Evolutionary conservation across 139 green algal genomes (phyloP), one percentile per base, ranked within the genome.

Genomic region (Monoraphidium neglectum): DNA sequence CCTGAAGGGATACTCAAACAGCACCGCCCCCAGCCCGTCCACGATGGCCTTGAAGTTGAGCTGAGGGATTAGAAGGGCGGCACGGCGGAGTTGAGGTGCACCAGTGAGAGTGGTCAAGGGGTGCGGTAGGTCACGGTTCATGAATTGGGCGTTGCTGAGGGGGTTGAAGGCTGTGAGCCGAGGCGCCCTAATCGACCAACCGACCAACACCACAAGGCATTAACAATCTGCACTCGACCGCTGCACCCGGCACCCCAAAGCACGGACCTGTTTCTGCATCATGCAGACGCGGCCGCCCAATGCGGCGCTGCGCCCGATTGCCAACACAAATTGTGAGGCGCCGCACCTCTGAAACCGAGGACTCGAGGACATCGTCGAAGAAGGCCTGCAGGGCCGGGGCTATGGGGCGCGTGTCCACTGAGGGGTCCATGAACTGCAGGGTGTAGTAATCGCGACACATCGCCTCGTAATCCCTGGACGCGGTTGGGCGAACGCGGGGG

Each of bases 1-100:
- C 81, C 83, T 71, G 77, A 93, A 93, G 0, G 87, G 89, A 67
- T 80, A 98, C 83, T 90, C 77, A 86, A 98, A 98, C 18, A 99
- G 84, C 38, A 99, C 93, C 26, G 88, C 92, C 1, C 95, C 96
- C 62, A 99, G 88, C 6, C 95, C 96, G 49, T 99, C 96, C 51
- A 98, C 92, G 46, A 98, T 96, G 65, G 92, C 82, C 72, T 93
- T 97, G 90, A 99, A 99, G 84, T 99, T 99, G 36, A 99, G 89
- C 78, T 95, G 61, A 12, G 66, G 73, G n/a, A n/a, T n/a, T n/a
- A n/a, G n/a, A n/a, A n/a, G n/a, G n/a, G n/a, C n/a, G 92, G 84
- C 51, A 28, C 87, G 72, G 24, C 43, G 67, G 23, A 53, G 36
- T 47, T 84, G 18, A 77, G 60, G 38, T 77, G 4, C 43, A 54